Base-by-base conservation (phyloP, 1,284 basidiomycete genomes). In the Tetrapyrgos nigripes region DNA sequence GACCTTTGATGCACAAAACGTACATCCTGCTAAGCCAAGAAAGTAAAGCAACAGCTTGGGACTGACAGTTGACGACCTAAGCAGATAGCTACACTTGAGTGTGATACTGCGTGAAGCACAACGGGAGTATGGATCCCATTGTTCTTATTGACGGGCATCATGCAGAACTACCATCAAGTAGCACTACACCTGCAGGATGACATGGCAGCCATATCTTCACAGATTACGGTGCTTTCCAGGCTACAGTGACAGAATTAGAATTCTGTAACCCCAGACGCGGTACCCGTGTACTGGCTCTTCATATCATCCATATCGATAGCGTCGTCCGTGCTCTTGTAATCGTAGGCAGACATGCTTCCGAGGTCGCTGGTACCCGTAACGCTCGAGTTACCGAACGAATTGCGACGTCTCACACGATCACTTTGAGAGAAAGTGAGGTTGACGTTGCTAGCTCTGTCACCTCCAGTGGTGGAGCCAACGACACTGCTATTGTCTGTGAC, bases 301-400 rank as follows among this genome's bases (percentile, higher is more conserved):
- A 93, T 85, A 70, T 93, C 92, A 70, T 93, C 91, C 67, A 87
- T 69, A 68, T 93, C 91, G 27, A 77, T 83, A 43, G 82, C 81
- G 61, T 90, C 92, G 64, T 93, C 91, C 71, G 92, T 90, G 68
- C 90, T 92, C 84, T 93, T 93, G 77, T 94, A 93, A 70, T 93
- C 92, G 65, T 90, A 93, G 66, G 84, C 84, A 44, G 88, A 89
- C 23, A 35, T 70, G 70, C 89, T 91, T 47, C 89, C 91, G 68
- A 90, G 75, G 67, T 93, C 91, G 50, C 87, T 89, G n/a, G 84
- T 79, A 13, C 91, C 91, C 19, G 91, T 83, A 50, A 92, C 83
- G 31, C 88, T 91, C 19, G 88, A 86, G 64, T 76, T 76, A 23
- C 79, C 79, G 60, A 94, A 90, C 47, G 92, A 94, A 17, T 89